Conservation (phyloP, 352 stramenopile genomes). For the Pythium brachiatum region DNA sequence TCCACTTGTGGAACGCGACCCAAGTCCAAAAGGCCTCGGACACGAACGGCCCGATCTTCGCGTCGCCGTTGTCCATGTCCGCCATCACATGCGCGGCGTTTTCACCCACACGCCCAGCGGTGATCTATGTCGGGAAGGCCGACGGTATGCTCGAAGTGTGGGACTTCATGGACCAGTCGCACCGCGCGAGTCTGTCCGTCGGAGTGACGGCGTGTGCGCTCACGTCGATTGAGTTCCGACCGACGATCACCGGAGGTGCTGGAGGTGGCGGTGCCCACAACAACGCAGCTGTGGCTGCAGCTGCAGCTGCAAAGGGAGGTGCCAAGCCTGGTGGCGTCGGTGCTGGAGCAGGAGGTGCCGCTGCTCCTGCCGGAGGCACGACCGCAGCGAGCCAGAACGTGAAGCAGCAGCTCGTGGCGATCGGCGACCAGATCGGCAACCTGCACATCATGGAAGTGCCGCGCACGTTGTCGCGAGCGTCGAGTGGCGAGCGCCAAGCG, state of each 20-base stretch:
- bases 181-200: constrained; percentile 76
- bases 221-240: constrained; percentile 84
- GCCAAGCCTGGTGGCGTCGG: background rate
- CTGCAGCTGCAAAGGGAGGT: background rate
- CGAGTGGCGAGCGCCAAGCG: constrained; percentile 67
- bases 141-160: constrained; percentile 92
- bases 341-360: background rate
- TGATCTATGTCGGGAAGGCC: constrained; percentile 86
- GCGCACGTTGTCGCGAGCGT: constrained; percentile 81
- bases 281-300: constrained; percentile 3
- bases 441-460: constrained; percentile 93
- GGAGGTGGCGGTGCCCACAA: constrained; percentile 8
- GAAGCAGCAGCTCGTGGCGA: constrained; percentile 89
- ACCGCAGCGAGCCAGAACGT: constrained; percentile 30
- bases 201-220: constrained; percentile 84
- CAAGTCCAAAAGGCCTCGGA: constrained; percentile 34
- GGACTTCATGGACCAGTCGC: constrained; percentile 92
- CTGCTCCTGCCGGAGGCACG: constrained; percentile 4
- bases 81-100: constrained; percentile 85
- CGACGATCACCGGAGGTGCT: constrained; percentile 18
- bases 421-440: constrained; percentile 91
- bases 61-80: constrained; percentile 73
- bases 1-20: constrained; percentile 91
- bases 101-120: constrained; percentile 84
- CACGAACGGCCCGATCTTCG: constrained; percentile 79